phyloP scores from a whole-genome alignment of 345 rosid species.

The Hibiscus trionum region DNA sequence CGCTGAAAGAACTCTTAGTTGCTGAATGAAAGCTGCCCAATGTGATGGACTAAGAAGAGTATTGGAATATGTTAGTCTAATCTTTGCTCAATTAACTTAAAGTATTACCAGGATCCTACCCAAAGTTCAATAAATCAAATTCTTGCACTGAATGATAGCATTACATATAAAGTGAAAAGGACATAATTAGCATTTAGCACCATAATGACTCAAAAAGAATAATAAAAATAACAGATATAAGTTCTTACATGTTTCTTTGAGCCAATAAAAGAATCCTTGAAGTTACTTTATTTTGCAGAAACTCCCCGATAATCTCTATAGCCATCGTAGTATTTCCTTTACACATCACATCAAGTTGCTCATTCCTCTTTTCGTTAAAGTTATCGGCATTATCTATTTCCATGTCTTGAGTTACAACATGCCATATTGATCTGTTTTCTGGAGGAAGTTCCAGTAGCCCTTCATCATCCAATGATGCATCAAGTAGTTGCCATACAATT shows the following conservation, averaged over 20 bases:
- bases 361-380: constrained; percentile 37
- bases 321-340: constrained; percentile 64
- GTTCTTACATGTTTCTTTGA: constrained; percentile 63
- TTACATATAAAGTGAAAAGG: neutral
- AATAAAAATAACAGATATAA: neutral
- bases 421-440: constrained; percentile 60
- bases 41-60: constrained; percentile 53
- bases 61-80: neutral
- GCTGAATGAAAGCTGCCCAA: constrained; percentile 67
- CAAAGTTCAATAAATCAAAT: constrained; percentile 1
- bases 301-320: constrained; percentile 66
- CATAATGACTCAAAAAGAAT: constrained; percentile 2
- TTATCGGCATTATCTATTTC: constrained; percentile 46
- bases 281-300: constrained; percentile 58
- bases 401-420: constrained; percentile 38
- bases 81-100: neutral
- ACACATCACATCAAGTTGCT: constrained; percentile 37
- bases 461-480: constrained; percentile 88
- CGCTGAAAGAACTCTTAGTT: constrained; percentile 46
- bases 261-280: constrained; percentile 76
- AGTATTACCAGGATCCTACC: constrained; percentile 1
- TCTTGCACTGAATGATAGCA: too few relatives aligned
- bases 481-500: constrained; percentile 76
- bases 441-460: constrained; percentile 62
- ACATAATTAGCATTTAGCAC: neutral